These are phyloP conservation scores for Setaria viridis DNA, from an alignment of 202 grass and related monocot species.

Conservation along the genomic window DNA sequence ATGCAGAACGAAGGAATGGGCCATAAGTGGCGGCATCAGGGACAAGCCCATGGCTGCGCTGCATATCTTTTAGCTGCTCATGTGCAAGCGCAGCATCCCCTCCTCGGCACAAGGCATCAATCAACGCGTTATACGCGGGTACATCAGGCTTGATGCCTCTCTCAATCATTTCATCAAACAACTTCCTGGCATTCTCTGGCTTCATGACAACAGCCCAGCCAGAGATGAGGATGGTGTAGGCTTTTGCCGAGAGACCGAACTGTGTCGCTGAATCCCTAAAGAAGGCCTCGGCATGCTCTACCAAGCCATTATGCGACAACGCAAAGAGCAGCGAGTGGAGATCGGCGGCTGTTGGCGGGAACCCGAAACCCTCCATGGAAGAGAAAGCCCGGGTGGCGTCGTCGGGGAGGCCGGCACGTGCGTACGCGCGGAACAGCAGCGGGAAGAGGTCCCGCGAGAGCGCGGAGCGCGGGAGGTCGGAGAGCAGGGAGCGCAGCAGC, in stretches of 20 bases:
- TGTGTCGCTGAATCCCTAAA: conserved; percentile 47
- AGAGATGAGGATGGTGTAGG: conserved; percentile 77
- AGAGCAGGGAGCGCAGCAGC: conserved; percentile 78
- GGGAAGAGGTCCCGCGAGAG: conserved; percentile 62
- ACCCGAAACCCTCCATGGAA: conserved; percentile 68
- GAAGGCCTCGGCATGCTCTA: conserved; percentile 67
- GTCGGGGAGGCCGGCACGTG: conserved; percentile 57
- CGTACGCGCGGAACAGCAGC: conserved; percentile 79
- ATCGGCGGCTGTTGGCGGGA: conserved; percentile 53
- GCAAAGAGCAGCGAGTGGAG: conserved; percentile 70
- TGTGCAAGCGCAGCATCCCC: conserved; percentile 56
- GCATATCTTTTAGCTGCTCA: conserved; percentile 64
- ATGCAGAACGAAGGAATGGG: conserved; percentile 65
- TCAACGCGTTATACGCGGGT: conserved; percentile 62
- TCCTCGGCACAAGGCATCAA: conserved; percentile 65
- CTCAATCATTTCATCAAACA: conserved; percentile 85
- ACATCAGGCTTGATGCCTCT: conserved; percentile 52
- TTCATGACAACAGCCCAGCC: conserved; percentile 65
- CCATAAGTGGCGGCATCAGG: conserved; percentile 76
- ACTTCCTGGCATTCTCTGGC: conserved; percentile 42
- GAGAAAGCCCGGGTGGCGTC: conserved; percentile 71
- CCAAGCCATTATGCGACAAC: conserved; percentile 70
- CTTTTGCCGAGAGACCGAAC: conserved; percentile 61
- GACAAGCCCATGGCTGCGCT: conserved; percentile 50
- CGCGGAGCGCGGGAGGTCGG: conserved; percentile 53